Conservation (phyloP, 1,284 basidiomycete species). For the Neonothopanus nambi region DNA sequence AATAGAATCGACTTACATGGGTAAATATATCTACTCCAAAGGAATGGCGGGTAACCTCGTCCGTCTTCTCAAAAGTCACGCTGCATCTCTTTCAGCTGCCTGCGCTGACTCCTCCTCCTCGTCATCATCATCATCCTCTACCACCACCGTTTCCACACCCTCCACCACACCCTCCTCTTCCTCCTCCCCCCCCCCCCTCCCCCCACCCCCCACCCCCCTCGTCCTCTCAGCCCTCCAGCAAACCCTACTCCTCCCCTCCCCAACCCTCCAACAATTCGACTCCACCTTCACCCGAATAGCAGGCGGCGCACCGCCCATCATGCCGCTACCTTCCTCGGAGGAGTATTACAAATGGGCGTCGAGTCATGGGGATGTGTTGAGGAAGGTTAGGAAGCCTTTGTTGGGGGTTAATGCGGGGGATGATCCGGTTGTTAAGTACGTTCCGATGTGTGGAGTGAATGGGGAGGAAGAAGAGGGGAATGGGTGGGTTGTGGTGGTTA, state of each 20-base stretch:
- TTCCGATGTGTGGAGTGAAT: too few species aligned
- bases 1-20: conserved; percentile 64
- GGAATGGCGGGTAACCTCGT: conserved; percentile 83
- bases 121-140: too few species aligned
- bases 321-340: conserved; percentile 75
- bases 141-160: background rate
- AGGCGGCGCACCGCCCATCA: conserved; percentile 79
- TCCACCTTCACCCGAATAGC: conserved; percentile 67
- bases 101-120: too few species aligned
- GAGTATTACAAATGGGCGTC: conserved; percentile 85
- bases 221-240: conserved; percentile 49
- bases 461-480: conserved; percentile 8
- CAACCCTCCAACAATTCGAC: conserved; percentile 66
- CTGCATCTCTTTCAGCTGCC: conserved; percentile 45
- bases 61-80: conserved; percentile 65
- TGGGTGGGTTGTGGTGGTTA: background rate
- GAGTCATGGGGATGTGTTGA: conserved; percentile 6
- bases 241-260: conserved; percentile 48
- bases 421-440: conserved; percentile 11
- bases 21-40: conserved; percentile 76
- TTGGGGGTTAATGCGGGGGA: conserved; percentile 9
- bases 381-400: conserved; percentile 5
- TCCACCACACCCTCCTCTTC: conserved; percentile 6
- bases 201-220: conserved; percentile 26
- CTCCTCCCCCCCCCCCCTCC: conserved; percentile 34